These are phyloP conservation scores for Gymnopus androsaceus DNA, from an alignment of 1,284 basidiomycete species.

Conservation along the genomic window DNA sequence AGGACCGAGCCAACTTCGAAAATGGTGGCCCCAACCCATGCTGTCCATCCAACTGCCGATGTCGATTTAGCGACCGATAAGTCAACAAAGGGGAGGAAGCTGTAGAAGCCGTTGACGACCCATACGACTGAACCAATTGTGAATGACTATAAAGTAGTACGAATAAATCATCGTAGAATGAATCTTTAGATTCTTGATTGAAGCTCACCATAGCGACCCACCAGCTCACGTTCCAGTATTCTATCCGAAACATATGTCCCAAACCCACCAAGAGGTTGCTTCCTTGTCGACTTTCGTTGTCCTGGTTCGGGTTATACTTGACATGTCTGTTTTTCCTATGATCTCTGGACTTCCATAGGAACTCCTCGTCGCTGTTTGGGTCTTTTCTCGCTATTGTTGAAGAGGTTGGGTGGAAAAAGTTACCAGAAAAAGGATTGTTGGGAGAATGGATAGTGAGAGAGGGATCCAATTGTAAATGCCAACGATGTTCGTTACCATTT, in stretches of 20 bases:
- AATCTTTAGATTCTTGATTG: not conserved
- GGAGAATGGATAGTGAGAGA: not conserved
- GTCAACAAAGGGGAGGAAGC: slow-evolving; percentile 49
- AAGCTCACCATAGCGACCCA: slow-evolving; percentile 22
- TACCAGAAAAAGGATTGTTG: not conserved
- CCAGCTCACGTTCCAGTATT: slow-evolving; percentile 29
- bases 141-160: slow-evolving; percentile 28
- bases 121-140: slow-evolving; percentile 48
- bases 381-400: not conserved
- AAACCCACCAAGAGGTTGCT: not conserved
- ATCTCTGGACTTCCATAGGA: slow-evolving; percentile 10
- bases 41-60: slow-evolving; percentile 44
- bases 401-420: not conserved
- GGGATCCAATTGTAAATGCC: not conserved
- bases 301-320: not conserved
- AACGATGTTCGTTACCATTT: not conserved
- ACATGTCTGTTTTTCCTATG: slow-evolving; percentile 12
- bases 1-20: slow-evolving; percentile 53
- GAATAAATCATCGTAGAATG: not conserved
- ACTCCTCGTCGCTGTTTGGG: not conserved
- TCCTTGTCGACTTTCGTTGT: slow-evolving; percentile 4
- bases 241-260: slow-evolving; percentile 19
- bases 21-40: slow-evolving; percentile 53
- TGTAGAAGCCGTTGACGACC: slow-evolving; percentile 60
- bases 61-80: slow-evolving; percentile 32